Percentiles rank a stretch among this genome's conserved stretches.
These are phyloP conservation scores for Plasmodium knowlesi DNA, from an alignment of 169 alveolate genomes.

Conservation along the genomic window DNA sequence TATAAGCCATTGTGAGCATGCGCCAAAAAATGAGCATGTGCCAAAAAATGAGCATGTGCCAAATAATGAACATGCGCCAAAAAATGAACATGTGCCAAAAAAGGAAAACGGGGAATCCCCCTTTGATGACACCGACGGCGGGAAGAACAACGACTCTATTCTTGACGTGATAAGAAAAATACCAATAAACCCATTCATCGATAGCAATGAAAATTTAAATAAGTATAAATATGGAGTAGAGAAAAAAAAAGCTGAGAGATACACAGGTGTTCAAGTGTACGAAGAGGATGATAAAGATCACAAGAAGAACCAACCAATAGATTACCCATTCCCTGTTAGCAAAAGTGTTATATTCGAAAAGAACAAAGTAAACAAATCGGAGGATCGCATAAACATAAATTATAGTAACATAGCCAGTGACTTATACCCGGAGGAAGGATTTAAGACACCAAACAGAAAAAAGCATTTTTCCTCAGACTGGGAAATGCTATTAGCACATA, in stretches of 20 bases:
- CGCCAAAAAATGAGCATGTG: not conserved
- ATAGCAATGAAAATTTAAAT: conserved; percentile 69
- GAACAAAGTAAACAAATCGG: conserved; percentile 66
- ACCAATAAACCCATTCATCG: conserved; percentile 71
- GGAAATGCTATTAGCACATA: conserved; percentile 78
- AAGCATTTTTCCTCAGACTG: conserved; percentile 76
- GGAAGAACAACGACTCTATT: conserved; percentile 24
- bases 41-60: not conserved
- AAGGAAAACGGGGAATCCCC: not conserved
- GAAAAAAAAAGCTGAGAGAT: conserved; percentile 42
- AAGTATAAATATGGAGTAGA: conserved; percentile 54
- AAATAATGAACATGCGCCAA: not conserved
- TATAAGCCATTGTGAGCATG: conserved; percentile 16
- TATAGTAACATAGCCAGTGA: conserved; percentile 59
- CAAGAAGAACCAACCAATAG: conserved; percentile 10
- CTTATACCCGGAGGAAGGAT: conserved; percentile 65
- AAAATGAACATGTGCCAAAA: not conserved
- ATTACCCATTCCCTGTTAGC: conserved; percentile 42
- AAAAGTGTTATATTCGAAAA: conserved; percentile 41
- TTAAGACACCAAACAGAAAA: conserved; percentile 41
- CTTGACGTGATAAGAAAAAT: conserved; percentile 50
- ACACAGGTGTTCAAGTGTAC: conserved; percentile 52
- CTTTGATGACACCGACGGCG: conserved; percentile 8
- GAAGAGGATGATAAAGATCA: conserved; percentile 46
- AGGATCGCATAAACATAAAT: conserved; percentile 55